These are phyloP conservation scores for Colletotrichum tropicicola DNA, from an alignment of 2,329 filamentous ascomycete genomes.

Conservation along the genomic window DNA sequence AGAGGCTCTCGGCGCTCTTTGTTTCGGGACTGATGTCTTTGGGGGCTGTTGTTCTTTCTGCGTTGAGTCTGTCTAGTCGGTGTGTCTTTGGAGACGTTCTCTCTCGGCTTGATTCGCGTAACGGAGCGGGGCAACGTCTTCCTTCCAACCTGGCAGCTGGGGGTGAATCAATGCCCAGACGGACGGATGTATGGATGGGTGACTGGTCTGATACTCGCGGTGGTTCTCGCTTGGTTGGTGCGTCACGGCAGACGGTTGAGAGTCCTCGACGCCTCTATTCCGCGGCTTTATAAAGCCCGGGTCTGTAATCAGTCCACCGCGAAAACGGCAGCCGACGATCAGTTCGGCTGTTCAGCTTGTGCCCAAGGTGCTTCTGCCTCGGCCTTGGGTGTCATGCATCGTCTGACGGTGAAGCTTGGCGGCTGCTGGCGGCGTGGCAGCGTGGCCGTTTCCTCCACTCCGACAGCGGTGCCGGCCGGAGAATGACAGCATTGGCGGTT, in stretches of 20 bases:
- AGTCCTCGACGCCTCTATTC: neutral
- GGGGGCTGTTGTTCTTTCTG: neutral
- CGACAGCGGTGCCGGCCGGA: constrained; percentile 26
- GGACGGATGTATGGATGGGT: neutral
- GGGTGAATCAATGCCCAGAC: constrained; percentile 1
- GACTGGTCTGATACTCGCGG: neutral
- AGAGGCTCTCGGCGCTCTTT: neutral
- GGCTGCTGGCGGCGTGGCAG: neutral
- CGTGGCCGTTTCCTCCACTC: constrained; percentile 10
- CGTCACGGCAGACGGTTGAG: neutral
- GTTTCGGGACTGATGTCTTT: neutral
- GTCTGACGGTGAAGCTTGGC: constrained; percentile 24
- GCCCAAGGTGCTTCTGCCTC: constrained; percentile 2
- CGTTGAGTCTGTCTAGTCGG: too few relatives aligned
- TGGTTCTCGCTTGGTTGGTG: neutral
- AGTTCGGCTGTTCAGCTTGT: neutral
- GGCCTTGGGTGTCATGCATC: constrained; percentile 12
- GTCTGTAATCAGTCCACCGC: constrained; percentile 21
- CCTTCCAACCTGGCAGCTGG: neutral
- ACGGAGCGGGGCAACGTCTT: neutral
- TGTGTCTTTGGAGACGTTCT: neutral
- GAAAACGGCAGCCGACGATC: neutral
- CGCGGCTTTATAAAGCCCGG: neutral
- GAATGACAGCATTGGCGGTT: neutral
- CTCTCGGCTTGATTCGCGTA: neutral